phyloP scores from a whole-genome alignment of 805 yeast genomes.

The Suhomyces vadensis region DNA sequence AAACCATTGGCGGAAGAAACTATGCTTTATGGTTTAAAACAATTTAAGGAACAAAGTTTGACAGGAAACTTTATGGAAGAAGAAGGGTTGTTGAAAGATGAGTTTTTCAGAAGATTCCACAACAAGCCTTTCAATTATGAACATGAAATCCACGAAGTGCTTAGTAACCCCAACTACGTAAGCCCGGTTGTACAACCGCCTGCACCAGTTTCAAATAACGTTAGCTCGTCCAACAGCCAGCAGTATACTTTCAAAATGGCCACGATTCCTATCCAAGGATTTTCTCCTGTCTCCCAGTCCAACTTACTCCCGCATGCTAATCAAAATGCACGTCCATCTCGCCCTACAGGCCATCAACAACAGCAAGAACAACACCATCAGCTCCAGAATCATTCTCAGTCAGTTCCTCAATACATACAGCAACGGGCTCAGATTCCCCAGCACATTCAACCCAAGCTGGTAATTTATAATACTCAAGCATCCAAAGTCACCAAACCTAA shows the following conservation, averaged over 20 bases:
- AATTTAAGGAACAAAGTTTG: constrained; percentile 39
- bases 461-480: background rate
- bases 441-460: constrained; percentile 9
- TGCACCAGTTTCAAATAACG: constrained; percentile 18
- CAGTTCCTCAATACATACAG: background rate
- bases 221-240: constrained; percentile 8
- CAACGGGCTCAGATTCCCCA: background rate
- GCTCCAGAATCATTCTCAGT: background rate
- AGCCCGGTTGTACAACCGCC: constrained; percentile 9
- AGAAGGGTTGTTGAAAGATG: constrained; percentile 26
- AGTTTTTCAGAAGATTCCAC: constrained; percentile 18
- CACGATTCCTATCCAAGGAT: constrained; percentile 7
- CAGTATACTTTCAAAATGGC: constrained; percentile 11
- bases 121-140: constrained; percentile 17
- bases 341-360: constrained; percentile 4
- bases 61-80: constrained; percentile 35
- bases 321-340: background rate
- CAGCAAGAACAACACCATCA: constrained; percentile 12
- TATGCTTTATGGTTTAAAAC: constrained; percentile 47
- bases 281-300: background rate
- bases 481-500: constrained; percentile 4
- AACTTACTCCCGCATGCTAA: background rate
- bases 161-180: constrained; percentile 13
- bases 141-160: constrained; percentile 14
- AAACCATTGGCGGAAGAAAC: constrained; percentile 49